Base-by-base conservation (phyloP, 2,329 filamentous ascomycete species). In the Ophiobolus disseminans region DNA sequence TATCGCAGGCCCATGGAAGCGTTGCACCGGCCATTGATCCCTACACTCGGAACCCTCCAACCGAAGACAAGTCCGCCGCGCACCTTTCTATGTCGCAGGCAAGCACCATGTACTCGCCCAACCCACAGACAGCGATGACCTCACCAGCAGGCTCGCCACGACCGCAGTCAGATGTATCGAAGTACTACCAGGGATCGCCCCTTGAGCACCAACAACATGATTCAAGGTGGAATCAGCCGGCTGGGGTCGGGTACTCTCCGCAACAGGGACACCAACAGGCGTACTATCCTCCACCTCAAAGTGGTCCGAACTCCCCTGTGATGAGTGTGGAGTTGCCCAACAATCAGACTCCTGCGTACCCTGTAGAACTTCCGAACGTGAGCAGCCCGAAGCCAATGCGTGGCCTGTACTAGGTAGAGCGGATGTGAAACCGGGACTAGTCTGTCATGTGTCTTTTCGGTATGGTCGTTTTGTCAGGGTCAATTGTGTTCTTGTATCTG, bases 101-200 rank as follows among this genome's bases (percentile, higher is more conserved):
- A n/a, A 50, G 17, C 36, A 49, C 57, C 3, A 30, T 58, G 26
- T 32, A 54, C 28, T 56, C 55, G 2, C 45, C 55, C 1, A 23
- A 53, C 17, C 30, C 28, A 5, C 52, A 56, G 28, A 38, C 47
- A 19, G 45, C 50, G 4, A 32, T 50, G 13, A 58, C 51, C 28
- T 55, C 57, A 13, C 48, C 47, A 8, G 50, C 53, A 13, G 39
- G 46, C 21, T 54, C 51, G 10, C 46, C 48, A 11, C 43, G 21
- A 6, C 45, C 50, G n/a, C 45, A 44, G 10, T 43, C 40, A 1
- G 39, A 19, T 26, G 37, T 42, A 7, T 34, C 32, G 14, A 32
- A 28, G 21, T 42, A 38, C 14, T 39, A 41, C 13, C 37, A 40
- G 8, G 28, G 14, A n/a, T 41, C 39, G 10, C 28, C 39, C 3